A percentile compares a stretch with the other conserved stretches of the same genome.
These are phyloP conservation scores for Bruguiera gymnorhiza DNA, from an alignment of 345 rosid genomes.

Conservation along the genomic window DNA sequence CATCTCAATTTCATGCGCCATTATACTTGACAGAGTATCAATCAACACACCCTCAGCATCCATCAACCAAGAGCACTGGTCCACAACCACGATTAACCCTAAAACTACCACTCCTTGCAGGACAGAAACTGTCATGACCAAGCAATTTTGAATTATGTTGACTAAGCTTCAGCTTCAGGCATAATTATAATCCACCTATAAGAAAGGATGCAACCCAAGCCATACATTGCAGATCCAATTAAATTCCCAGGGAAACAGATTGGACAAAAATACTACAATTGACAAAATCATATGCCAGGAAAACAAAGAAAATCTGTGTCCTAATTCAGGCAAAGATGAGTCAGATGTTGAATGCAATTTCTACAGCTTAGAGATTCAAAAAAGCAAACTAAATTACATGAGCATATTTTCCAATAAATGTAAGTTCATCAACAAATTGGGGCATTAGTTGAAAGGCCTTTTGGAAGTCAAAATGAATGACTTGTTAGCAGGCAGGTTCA, in stretches of 20 bases:
- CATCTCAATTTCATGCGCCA: background rate
- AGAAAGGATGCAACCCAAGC: background rate
- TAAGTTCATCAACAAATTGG: too few species aligned
- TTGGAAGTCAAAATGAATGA: too few species aligned
- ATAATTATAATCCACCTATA: background rate
- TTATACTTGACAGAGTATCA: background rate
- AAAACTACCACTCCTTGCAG: background rate
- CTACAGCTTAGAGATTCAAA: too few species aligned
- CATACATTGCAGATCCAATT: background rate
- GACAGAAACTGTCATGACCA: constrained; percentile 1
- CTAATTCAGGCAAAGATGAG: background rate
- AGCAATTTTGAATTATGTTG: background rate
- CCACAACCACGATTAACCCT: background rate
- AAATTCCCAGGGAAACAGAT: too few species aligned
- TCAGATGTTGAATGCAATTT: too few species aligned
- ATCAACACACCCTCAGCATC: background rate
- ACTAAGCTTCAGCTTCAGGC: constrained; percentile 1
- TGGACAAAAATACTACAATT: too few species aligned
- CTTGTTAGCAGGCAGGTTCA: background rate
- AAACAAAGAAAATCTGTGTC: background rate
- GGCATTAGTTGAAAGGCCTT: too few species aligned
- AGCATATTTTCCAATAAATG: too few species aligned
- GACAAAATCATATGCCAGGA: background rate
- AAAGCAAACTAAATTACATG: too few species aligned
- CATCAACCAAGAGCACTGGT: background rate